These are phyloP conservation scores for Entonaema liquescens DNA, from an alignment of 495 filamentous ascomycete genomes.

Conservation along the genomic window DNA sequence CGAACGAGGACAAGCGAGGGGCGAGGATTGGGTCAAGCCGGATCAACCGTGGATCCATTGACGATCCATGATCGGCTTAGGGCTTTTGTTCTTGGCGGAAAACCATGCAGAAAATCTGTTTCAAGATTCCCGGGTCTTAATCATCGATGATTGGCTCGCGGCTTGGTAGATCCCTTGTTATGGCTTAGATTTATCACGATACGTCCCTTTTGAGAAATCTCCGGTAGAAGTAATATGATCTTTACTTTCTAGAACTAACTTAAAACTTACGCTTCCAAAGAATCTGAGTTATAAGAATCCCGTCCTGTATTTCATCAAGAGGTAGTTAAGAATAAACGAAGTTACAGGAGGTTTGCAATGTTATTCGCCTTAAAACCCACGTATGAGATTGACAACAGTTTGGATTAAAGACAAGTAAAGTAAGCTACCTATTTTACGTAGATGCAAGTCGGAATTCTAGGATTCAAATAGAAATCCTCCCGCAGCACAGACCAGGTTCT, in stretches of 20 bases:
- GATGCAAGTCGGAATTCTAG: neutral
- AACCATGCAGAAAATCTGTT: slow-evolving; percentile 44
- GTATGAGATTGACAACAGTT: no score
- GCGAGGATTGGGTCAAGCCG: slow-evolving; percentile 36
- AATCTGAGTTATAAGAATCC: no score
- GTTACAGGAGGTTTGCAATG: no score
- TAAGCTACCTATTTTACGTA: neutral
- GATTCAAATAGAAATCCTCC: neutral
- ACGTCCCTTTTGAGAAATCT: neutral
- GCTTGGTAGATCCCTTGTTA: slow-evolving; percentile 18
- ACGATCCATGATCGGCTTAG: slow-evolving; percentile 41
- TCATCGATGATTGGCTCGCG: slow-evolving; percentile 33
- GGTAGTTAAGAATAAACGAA: no score
- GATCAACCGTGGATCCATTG: slow-evolving; percentile 41
- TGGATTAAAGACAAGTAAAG: no score
- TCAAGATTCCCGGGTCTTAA: slow-evolving; percentile 38
- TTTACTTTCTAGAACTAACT: no score
- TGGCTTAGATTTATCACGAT: slow-evolving; percentile 23
- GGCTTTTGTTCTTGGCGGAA: slow-evolving; percentile 36
- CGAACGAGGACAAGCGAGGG: slow-evolving; percentile 32
- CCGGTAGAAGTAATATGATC: no score
- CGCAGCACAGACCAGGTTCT: no score
- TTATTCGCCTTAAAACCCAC: neutral
- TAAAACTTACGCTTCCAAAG: no score
- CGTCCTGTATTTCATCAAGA: no score